Evolutionary conservation across 495 filamentous ascomycete species (phyloP).

Genomic region (Neurospora terricola): DNA sequence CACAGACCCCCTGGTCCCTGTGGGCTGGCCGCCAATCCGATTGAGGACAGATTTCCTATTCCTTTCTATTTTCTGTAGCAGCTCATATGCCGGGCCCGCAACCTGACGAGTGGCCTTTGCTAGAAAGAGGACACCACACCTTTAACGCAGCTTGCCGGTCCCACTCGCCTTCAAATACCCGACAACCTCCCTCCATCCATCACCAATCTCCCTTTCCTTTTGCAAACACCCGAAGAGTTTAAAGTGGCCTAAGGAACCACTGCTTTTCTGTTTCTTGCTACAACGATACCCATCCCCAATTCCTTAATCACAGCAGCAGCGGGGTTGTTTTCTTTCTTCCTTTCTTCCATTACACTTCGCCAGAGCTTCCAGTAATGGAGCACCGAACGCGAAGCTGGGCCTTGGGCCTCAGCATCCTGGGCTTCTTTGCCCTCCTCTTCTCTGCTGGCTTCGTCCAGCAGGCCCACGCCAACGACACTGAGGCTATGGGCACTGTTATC

Average conservation of each 20-base stretch:
- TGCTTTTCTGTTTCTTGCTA: constrained; percentile 5
- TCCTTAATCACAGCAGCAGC: constrained; percentile 3
- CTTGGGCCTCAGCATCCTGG: constrained; percentile 34
- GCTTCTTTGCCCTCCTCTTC: constrained; percentile 68
- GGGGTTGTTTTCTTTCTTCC: constrained; percentile 7
- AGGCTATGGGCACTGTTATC: constrained; percentile 83
- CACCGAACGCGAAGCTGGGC: constrained; percentile 41
- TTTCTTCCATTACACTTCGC: constrained; percentile 3
- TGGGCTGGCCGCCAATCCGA: constrained; percentile 14
- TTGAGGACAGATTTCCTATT: constrained; percentile 26
- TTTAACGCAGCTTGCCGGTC: constrained; percentile 5
- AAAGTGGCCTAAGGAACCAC: constrained; percentile 5
- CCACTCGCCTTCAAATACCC: background rate
- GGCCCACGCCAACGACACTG: constrained; percentile 63
- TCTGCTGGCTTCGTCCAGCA: constrained; percentile 60
- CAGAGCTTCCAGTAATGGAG: constrained; percentile 35
- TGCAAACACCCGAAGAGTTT: constrained; percentile 2
- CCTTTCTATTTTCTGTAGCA: constrained; percentile 5
- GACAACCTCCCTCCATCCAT: constrained; percentile 3
- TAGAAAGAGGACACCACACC: background rate
- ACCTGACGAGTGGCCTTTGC: background rate
- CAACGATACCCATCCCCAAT: constrained; percentile 4
- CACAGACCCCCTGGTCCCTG: constrained; percentile 1
- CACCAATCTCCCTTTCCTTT: constrained; percentile 8
- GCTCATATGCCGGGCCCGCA: background rate